phyloP scores from a whole-genome alignment of 352 stramenopile species.

The Pythium aquatile region DNA sequence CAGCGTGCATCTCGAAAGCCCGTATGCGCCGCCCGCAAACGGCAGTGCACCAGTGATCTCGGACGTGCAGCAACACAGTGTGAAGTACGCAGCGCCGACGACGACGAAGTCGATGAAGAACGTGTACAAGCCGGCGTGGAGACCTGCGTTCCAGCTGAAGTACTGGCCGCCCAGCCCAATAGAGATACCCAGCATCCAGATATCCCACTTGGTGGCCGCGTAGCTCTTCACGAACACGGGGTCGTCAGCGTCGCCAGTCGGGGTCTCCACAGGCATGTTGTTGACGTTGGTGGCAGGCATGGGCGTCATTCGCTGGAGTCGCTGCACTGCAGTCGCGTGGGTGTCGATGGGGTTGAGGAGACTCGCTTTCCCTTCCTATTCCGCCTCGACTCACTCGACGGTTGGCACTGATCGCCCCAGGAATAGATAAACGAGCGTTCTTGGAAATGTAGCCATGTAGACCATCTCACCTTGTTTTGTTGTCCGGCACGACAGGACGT shows the following conservation, averaged over 20 bases:
- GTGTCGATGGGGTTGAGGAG: neutral
- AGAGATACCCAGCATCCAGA: constrained; percentile 30
- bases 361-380: neutral
- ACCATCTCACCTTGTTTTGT: neutral
- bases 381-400: neutral
- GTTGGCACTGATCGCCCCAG: neutral
- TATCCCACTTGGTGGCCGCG: constrained; percentile 27
- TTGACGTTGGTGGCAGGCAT: constrained; percentile 16
- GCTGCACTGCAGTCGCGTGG: neutral
- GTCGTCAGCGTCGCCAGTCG: neutral
- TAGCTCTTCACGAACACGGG: constrained; percentile 13
- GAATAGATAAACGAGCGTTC: no score
- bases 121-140: constrained; percentile 22
- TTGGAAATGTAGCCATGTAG: neutral
- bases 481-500: no score
- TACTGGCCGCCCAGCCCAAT: constrained; percentile 34
- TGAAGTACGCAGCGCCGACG: constrained; percentile 26
- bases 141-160: constrained; percentile 27
- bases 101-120: constrained; percentile 24
- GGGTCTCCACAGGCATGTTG: constrained; percentile 13
- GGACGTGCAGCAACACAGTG: constrained; percentile 25
- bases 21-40: constrained; percentile 31
- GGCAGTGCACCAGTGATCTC: constrained; percentile 25
- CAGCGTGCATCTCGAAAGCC: constrained; percentile 26
- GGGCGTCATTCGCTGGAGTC: neutral